Evolutionary conservation across 2,329 filamentous ascomycete genomes (phyloP).

Genomic region (Pseudogymnoascus sp.): DNA sequence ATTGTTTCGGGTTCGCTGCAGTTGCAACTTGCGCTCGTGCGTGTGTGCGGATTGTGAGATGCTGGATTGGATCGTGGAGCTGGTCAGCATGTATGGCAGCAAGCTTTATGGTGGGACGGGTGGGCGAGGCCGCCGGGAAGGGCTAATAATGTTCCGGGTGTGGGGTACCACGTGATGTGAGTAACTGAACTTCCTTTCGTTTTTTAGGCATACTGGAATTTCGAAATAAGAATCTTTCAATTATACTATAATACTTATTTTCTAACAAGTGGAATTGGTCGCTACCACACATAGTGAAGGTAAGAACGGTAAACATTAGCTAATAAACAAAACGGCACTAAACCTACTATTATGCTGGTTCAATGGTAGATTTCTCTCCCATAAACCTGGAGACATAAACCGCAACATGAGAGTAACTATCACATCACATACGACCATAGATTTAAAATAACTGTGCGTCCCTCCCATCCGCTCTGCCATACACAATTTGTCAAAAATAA

Average conservation of each 20-base stretch:
- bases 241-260: background rate
- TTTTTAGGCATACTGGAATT: background rate
- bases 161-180: background rate
- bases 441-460: no score
- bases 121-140: background rate
- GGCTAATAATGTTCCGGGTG: background rate
- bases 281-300: background rate
- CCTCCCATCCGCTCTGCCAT: no score
- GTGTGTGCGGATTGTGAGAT: background rate
- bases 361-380: no score
- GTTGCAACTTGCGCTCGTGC: background rate
- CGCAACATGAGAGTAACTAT: background rate
- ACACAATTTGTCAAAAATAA: background rate
- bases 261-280: background rate
- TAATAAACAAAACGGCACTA: background rate
- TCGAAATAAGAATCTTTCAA: background rate
- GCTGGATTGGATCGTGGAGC: constrained; percentile 7
- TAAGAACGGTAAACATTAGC: background rate
- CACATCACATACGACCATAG: background rate
- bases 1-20: background rate
- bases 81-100: background rate
- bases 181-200: background rate
- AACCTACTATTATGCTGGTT: no score
- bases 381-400: background rate
- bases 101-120: constrained; percentile 1